These are phyloP conservation scores for Colletotrichum lupini DNA, from an alignment of 2,329 filamentous ascomycete genomes.

Conservation along the genomic window DNA sequence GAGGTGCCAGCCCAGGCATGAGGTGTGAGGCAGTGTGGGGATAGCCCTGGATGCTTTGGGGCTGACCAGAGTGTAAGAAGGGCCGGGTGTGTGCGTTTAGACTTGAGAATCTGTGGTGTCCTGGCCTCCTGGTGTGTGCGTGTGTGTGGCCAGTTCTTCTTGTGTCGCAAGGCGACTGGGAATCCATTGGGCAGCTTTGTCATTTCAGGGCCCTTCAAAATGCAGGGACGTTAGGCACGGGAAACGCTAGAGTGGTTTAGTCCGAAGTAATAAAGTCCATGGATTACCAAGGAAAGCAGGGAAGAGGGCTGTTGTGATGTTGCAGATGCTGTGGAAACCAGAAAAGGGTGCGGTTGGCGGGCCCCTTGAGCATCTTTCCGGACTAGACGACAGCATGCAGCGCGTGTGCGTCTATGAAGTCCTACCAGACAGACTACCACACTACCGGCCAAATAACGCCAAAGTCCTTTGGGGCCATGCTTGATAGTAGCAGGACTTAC, in stretches of 20 bases:
- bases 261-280: not conserved
- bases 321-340: slow-evolving; percentile 17
- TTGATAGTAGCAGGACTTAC: not conserved
- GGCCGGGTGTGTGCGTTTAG: not conserved
- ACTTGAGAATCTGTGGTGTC: not conserved
- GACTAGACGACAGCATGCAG: not conserved
- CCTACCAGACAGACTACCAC: not conserved
- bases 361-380: not conserved
- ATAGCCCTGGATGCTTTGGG: not conserved
- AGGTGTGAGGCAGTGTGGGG: slow-evolving; percentile 4
- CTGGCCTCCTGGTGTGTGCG: not conserved
- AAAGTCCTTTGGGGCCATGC: not conserved
- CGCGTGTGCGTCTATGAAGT: slow-evolving; percentile 8
- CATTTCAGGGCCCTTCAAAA: slow-evolving; percentile 1
- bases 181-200: slow-evolving; percentile 30
- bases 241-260: slow-evolving; percentile 14
- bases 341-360: not conserved
- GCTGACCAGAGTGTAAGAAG: slow-evolving; percentile 1
- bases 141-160: not conserved
- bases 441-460: no score
- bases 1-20: not conserved
- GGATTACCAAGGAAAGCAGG: slow-evolving; percentile 28
- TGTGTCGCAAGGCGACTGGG: slow-evolving; percentile 12
- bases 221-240: slow-evolving; percentile 29
- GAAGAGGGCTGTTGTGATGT: slow-evolving; percentile 26